Evolutionary conservation across 2,329 filamentous ascomycete species (phyloP), one percentile per base, ranked within the genome.

Genomic region (Myrmaecium sp.): DNA sequence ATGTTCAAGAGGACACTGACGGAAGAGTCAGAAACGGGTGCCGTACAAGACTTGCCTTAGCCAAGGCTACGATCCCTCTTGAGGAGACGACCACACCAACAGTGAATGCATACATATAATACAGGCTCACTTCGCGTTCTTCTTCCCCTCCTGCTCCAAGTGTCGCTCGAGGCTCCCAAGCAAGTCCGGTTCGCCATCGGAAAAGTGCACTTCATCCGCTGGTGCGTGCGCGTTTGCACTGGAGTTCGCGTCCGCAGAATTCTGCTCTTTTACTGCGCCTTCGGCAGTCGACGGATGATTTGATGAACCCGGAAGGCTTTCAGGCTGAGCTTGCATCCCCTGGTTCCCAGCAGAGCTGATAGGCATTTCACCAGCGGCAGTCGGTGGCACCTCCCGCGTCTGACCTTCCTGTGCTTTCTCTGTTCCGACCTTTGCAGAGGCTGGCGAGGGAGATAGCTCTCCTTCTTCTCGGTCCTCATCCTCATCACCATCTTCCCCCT

Each of bases 161-260:
- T 58, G 58, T 14, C 49, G 51, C 35, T 64, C 60, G 14, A 64
- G 36, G 29, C 54, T 62, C 18, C 55, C 58, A 15, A 63, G 40
- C 17, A 64, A 37, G 42, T 64, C 58, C 16, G 54, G 39, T 28
- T 58, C 55, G 5, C 43, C 47, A 19, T 52, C 51, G 11, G 51
- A 43, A 17, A 42, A 33, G 6, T 36, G 24, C n/a, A 24, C 26
- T 6, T 15, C 32, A 7, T 14, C 14, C 3, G 23, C 10, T n/a
- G 10, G 6, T 11, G 13, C 21, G 17, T 17, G 17, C 17, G 17
- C 13, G 8, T 7, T n/a, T 22, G 7, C 8, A 8, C 5, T n/a
- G n/a, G n/a, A n/a, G 9, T 25, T 12, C 21, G 24, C 16, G 21
- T 17, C 16, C 14, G 14, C 6, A 24, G 30, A 10, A 11, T 21